Evolutionary conservation across 2,329 filamentous ascomycete genomes (phyloP), one percentile per base, ranked within the genome.

Genomic region (Colletotrichum incanum): DNA sequence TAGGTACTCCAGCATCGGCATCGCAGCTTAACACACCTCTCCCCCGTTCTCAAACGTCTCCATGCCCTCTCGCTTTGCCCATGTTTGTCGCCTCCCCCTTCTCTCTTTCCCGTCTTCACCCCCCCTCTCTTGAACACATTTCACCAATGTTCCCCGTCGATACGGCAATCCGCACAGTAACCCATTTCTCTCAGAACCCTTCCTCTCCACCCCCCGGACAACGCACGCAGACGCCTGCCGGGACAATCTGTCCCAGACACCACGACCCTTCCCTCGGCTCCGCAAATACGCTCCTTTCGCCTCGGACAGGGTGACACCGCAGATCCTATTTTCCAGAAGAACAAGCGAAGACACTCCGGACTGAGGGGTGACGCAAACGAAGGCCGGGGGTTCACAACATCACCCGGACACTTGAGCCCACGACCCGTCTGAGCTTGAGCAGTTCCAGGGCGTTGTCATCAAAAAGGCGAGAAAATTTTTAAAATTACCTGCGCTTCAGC

Each of bases 261-360:
- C 47, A 47, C 61, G 37, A 16, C n/a, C 58, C 26, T 71, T 37
- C 55, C n/a, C 26, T 52, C 49, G 71, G 71, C 62, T 61, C 67
- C 67, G 67, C 71, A 73, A 56, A 54, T 58, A 50, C 34, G 26
- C 55, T 58, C 56, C 56, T 52, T 62, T 62, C 37, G 65, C 70
- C 66, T 55, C 56, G 55, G 56, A 50, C 55, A 73, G 62, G 66
- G 70, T 73, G 61, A 55, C 67, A 66, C 67, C 67, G 71, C 71
- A 73, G 71, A 73, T 73, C 71, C 49, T 67, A 71, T 73, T 73
- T 73, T 71, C 61, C 67, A 73, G 71, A 73, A 73, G 71, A 55
- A 73, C 70, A 72, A 70, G 65, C 70, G 65, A 73, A 65, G 55
- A 67, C 62, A 55, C 28, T 49, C 31, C 34, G 49, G 70, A 65